Evolutionary conservation across 139 green algal genomes (phyloP).

Genomic region (Chlorella ohadii): DNA sequence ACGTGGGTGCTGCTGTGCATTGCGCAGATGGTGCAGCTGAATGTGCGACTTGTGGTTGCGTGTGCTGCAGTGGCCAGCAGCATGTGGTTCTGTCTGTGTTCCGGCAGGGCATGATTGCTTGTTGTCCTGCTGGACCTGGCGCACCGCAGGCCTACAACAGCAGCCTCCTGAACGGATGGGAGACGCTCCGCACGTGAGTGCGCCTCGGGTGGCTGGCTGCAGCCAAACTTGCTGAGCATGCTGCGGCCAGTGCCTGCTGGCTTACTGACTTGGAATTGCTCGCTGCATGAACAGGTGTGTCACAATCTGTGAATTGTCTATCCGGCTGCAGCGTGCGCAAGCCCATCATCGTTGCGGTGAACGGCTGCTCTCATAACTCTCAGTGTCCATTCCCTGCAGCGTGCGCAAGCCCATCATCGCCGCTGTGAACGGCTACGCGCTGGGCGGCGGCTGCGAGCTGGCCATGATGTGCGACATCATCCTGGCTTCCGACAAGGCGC

Average conservation of each 20-base stretch:
- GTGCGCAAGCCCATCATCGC: conserved; percentile 70
- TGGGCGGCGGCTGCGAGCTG: conserved; percentile 81
- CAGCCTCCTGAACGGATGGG: conserved; percentile 57
- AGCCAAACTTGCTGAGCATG: too few relatives aligned
- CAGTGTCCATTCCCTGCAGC: neutral
- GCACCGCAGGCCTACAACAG: conserved; percentile 47
- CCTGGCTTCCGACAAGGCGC: conserved; percentile 68
- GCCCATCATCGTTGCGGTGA: conserved; percentile 70
- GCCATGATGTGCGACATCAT: conserved; percentile 84
- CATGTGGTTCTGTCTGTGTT: too few relatives aligned
- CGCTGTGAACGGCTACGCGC: conserved; percentile 69
- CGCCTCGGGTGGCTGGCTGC: neutral
- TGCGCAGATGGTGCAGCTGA: too few relatives aligned
- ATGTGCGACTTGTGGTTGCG: too few relatives aligned
- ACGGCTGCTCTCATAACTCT: conserved; percentile 43
- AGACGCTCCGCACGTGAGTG: conserved; percentile 35
- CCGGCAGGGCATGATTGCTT: too few relatives aligned
- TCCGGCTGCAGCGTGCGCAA: conserved; percentile 55
- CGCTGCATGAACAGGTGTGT: too few relatives aligned
- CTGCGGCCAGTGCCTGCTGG: too few relatives aligned
- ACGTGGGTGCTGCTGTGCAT: conserved; percentile 12
- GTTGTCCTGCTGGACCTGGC: neutral
- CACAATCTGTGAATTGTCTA: too few relatives aligned
- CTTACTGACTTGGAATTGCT: too few relatives aligned
- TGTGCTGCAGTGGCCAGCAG: too few relatives aligned